A percentile compares a stretch with the other conserved stretches of the same genome.
These are phyloP conservation scores for Leccinum subfulvum DNA, from an alignment of 1,284 basidiomycete species.

Conservation along the genomic window DNA sequence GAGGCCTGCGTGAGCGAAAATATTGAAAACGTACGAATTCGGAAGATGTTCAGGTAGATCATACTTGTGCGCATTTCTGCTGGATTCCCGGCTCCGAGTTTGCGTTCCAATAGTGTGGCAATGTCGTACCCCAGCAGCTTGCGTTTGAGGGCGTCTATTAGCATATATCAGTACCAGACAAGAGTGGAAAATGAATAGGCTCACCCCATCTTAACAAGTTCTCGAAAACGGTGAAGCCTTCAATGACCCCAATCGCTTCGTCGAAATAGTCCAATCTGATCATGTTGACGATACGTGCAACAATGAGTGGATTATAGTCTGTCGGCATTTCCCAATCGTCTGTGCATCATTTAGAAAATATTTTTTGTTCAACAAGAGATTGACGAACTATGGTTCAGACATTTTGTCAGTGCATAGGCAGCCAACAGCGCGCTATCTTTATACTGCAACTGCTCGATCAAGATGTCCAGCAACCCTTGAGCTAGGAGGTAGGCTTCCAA, in stretches of 20 bases:
- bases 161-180: not conserved
- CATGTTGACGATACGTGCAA: conserved; percentile 16
- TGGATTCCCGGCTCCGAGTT: conserved; percentile 10
- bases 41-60: conserved; percentile 16
- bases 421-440: conserved; percentile 12
- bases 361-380: not conserved
- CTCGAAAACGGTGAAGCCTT: conserved; percentile 14
- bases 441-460: conserved; percentile 8
- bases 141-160: conserved; percentile 4
- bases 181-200: not conserved
- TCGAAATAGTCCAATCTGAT: conserved; percentile 18
- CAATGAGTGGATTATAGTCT: not conserved
- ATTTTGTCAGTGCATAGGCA: conserved; percentile 11
- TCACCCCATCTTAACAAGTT: conserved; percentile 12
- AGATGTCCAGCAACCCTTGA: not conserved
- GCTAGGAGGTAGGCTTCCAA: conserved; percentile 7
- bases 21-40: conserved; percentile 5
- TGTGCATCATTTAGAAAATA: not conserved
- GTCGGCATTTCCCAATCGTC: not conserved
- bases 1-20: not conserved
- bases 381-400: not conserved
- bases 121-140: conserved; percentile 16
- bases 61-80: conserved; percentile 14
- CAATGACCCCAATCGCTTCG: conserved; percentile 12
- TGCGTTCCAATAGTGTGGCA: conserved; percentile 8